Percentiles rank a stretch among this genome's conserved stretches.
phyloP scores from a whole-genome alignment of 192 early-diverging fungal species.

The Allomyces macrogynus region DNA sequence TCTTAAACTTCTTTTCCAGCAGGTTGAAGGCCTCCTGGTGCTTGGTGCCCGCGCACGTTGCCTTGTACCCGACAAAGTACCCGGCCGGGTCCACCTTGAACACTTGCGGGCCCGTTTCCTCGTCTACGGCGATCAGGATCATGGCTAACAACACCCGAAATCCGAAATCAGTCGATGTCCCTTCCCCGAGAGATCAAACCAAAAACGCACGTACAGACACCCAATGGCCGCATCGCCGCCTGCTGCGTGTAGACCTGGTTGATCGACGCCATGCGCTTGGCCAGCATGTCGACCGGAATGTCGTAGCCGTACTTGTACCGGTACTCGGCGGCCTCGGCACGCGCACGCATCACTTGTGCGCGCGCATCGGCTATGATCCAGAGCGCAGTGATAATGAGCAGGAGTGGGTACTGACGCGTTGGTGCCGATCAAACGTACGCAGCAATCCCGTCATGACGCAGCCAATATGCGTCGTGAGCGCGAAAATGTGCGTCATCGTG shows the following conservation, averaged over 20 bases:
- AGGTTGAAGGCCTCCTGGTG: constrained; percentile 87
- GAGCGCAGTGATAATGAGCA: neutral
- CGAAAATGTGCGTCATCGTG: constrained; percentile 81
- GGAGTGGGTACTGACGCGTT: neutral
- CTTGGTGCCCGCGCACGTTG: constrained; percentile 87
- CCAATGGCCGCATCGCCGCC: constrained; percentile 92
- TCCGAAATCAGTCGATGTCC: too few species aligned
- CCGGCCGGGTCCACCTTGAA: constrained; percentile 98
- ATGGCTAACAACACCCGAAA: constrained; percentile 37
- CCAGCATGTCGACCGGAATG: constrained; percentile 87
- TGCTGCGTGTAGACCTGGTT: constrained; percentile 99
- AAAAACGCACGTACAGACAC: constrained; percentile 53
- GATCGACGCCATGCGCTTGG: constrained; percentile 91
- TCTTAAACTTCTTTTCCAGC: constrained; percentile 97
- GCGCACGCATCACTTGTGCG: constrained; percentile 76
- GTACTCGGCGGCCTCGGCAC: constrained; percentile 92
- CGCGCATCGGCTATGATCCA: constrained; percentile 69
- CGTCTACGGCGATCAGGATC: constrained; percentile 91
- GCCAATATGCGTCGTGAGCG: constrained; percentile 78
- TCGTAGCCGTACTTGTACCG: constrained; percentile 98
- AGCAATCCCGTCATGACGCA: constrained; percentile 97
- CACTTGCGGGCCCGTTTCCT: constrained; percentile 87
- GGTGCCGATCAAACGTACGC: constrained; percentile 18
- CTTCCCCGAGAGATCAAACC: too few species aligned
- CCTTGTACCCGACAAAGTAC: constrained; percentile 93